Evolutionary conservation across 1,139 yeast genomes (phyloP).

Genomic region (Saccharomycopsis hybrid): DNA sequence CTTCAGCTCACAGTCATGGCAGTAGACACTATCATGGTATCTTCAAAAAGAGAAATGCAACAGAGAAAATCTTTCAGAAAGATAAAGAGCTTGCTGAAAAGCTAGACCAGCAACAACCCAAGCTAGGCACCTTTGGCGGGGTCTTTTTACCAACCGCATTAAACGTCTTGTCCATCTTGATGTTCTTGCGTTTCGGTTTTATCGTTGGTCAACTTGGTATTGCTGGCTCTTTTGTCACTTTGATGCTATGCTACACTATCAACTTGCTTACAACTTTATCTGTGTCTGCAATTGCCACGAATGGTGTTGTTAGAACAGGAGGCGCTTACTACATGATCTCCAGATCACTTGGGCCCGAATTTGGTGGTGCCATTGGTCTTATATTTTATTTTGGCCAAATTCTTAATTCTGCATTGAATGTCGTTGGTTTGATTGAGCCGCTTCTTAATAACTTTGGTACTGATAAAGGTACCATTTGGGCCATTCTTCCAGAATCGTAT

Average conservation of each 20-base stretch:
- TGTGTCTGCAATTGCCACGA: constrained; percentile 73
- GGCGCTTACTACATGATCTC: constrained; percentile 83
- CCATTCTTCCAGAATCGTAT: constrained; percentile 52
- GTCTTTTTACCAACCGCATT: constrained; percentile 73
- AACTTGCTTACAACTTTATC: constrained; percentile 66
- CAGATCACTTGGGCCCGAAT: constrained; percentile 73
- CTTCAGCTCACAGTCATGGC: too few species aligned
- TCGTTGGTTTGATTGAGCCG: constrained; percentile 76
- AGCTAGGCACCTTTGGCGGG: constrained; percentile 69
- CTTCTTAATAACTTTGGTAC: constrained; percentile 53
- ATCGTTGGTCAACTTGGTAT: constrained; percentile 76
- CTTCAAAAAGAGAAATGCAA: not conserved
- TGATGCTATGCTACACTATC: constrained; percentile 57
- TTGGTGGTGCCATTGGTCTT: constrained; percentile 78
- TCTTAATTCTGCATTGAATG: constrained; percentile 68
- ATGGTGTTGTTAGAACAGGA: constrained; percentile 79
- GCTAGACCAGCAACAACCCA: constrained; percentile 25
- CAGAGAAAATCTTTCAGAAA: constrained; percentile 15
- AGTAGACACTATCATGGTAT: not conserved
- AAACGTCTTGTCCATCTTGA: constrained; percentile 70
- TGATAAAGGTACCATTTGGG: constrained; percentile 48
- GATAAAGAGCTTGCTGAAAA: constrained; percentile 9
- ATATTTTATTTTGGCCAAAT: constrained; percentile 75
- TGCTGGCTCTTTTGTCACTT: constrained; percentile 50
- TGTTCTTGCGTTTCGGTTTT: constrained; percentile 77